These are phyloP conservation scores for Lindgomyces ingoldianus DNA, from an alignment of 495 filamentous ascomycete genomes.

Conservation along the genomic window DNA sequence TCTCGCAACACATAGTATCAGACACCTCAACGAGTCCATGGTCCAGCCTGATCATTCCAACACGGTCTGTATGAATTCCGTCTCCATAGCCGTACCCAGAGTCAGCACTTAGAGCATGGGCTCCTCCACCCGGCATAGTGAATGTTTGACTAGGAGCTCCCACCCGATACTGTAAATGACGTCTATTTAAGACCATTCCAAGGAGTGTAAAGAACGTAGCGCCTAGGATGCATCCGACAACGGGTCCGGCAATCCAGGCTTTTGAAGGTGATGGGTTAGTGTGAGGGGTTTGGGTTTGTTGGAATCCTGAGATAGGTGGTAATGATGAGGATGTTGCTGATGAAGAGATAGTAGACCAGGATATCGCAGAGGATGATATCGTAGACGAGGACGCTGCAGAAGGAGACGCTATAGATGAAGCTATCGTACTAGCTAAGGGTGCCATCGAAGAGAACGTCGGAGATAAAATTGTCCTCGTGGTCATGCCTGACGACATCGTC, in stretches of 20 bases:
- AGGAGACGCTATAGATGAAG: neutral
- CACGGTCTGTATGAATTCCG: too few relatives aligned
- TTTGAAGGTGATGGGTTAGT: neutral
- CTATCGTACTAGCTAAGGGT: neutral
- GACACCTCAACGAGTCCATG: neutral
- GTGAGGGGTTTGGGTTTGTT: neutral
- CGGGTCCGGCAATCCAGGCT: constrained; percentile 16
- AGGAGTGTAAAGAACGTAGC: constrained; percentile 1
- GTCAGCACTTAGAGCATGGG: neutral
- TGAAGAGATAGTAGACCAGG: neutral
- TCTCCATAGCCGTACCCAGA: too few relatives aligned
- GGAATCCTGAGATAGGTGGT: too few relatives aligned
- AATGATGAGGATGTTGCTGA: neutral
- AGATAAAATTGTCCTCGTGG: too few relatives aligned
- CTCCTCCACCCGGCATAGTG: neutral
- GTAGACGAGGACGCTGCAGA: neutral
- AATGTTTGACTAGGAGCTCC: neutral
- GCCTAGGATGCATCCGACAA: neutral
- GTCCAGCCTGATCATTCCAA: too few relatives aligned
- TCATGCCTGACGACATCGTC: neutral
- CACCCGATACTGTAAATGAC: neutral
- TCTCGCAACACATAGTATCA: neutral
- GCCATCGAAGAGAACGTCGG: neutral
- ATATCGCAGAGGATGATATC: too few relatives aligned
- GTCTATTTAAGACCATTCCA: neutral